These are phyloP conservation scores for Bipolaris cookei DNA, from an alignment of 2,329 filamentous ascomycete genomes.

Conservation along the genomic window DNA sequence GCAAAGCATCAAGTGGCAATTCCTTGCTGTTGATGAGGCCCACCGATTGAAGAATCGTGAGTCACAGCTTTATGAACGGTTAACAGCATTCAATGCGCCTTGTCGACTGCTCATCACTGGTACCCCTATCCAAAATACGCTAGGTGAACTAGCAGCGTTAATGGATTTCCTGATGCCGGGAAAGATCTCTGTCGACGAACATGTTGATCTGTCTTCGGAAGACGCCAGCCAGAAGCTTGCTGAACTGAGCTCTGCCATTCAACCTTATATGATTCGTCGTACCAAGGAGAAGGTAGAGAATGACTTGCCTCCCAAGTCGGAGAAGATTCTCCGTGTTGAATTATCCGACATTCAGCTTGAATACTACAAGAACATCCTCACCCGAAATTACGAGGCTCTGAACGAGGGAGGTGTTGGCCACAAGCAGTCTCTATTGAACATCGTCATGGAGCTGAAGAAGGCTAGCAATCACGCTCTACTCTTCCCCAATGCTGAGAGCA, in stretches of 20 bases:
- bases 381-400: conserved; percentile 91
- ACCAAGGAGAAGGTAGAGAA: conserved; percentile 98
- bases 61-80: conserved; percentile 85
- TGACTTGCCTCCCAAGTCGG: conserved; percentile 93
- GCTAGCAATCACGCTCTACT: conserved; percentile 99
- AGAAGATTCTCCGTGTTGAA: conserved; percentile 98
- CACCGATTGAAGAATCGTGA: conserved; percentile 96
- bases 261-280: conserved; percentile 91
- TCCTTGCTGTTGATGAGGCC: conserved; percentile 93
- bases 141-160: conserved; percentile 88
- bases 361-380: conserved; percentile 98
- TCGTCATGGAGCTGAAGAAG: conserved; percentile 99
- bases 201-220: conserved; percentile 81
- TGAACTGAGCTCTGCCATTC: conserved; percentile 82
- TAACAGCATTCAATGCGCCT: conserved; percentile 85
- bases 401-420: conserved; percentile 89
- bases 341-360: conserved; percentile 95
- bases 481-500: conserved; percentile 92
- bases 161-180: conserved; percentile 98
- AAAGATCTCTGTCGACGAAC: conserved; percentile 85
- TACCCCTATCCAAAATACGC: conserved; percentile 95
- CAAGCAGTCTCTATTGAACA: conserved; percentile 94
- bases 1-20: conserved; percentile 94
- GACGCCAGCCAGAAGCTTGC: conserved; percentile 87
- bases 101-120: conserved; percentile 93